Conservation (phyloP, 2,329 filamentous ascomycete species). For the Stagonosporopsis tanaceti region DNA sequence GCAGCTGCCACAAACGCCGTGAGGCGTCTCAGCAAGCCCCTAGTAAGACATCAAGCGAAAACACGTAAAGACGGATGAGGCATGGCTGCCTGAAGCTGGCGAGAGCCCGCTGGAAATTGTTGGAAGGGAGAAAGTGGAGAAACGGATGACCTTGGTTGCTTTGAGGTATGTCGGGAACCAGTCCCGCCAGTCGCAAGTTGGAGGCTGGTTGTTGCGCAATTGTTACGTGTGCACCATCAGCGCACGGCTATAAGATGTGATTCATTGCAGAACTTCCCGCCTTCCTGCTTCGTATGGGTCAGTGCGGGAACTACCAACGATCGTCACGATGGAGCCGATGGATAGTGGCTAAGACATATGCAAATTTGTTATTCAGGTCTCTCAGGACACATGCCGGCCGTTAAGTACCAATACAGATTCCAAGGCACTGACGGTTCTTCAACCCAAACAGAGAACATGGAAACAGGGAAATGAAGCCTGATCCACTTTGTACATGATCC, state of each 20-base stretch:
- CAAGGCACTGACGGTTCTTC: conserved; percentile 12
- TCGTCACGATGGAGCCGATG: conserved; percentile 11
- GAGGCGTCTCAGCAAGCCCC: background rate
- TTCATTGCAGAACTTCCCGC: background rate
- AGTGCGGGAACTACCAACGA: conserved; percentile 6
- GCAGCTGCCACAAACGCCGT: conserved; percentile 11
- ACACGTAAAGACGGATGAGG: conserved; percentile 3
- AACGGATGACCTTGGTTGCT: conserved; percentile 7
- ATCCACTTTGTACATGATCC: conserved; percentile 45
- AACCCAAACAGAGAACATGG: conserved; percentile 12
- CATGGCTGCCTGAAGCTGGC: conserved; percentile 9
- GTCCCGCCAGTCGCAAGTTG: background rate
- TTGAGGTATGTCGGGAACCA: conserved; percentile 1
- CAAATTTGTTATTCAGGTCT: conserved; percentile 31
- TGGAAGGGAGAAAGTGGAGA: conserved; percentile 18
- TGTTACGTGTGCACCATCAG: conserved; percentile 5
- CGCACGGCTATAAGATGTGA: conserved; percentile 8
- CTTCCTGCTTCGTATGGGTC: conserved; percentile 4
- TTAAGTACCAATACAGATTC: conserved; percentile 17
- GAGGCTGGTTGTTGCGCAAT: background rate
- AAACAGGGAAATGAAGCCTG: conserved; percentile 24
- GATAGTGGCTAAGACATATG: conserved; percentile 30
- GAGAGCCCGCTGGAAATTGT: conserved; percentile 12
- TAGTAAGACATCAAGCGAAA: conserved; percentile 5
- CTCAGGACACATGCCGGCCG: conserved; percentile 20